Base-by-base conservation (phyloP, 1,284 basidiomycete species). In the Trichosporon coremiiforme region DNA sequence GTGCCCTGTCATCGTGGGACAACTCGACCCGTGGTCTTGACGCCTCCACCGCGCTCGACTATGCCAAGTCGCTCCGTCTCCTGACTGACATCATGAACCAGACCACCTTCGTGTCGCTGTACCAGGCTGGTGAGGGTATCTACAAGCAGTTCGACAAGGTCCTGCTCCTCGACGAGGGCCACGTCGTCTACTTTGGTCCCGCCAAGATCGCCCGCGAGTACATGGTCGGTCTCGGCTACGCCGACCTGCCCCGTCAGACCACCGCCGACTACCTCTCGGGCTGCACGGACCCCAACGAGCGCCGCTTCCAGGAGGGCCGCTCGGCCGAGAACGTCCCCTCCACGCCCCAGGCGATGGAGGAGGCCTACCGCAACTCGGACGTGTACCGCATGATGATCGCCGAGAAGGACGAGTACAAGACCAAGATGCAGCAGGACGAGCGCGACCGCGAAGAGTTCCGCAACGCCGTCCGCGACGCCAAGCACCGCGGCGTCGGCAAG, bases 241-340 rank as follows among this genome's bases (percentile, higher is more conserved):
- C 69, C 36, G 82, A 85, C 72, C 76, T 82, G 22, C 81, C 82
- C 53, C 80, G 82, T 71, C 83, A 84, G 75, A 87, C 87, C 22
- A 85, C 85, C 13, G 86, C 71, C 85, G 94, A 93, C 83, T 96
- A 92, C 83, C 87, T 93, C 31, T 92, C 88, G 4, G 81, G 80
- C 50, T 82, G 85, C 77, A 86, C 92, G 12, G 92, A 95, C 80
- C 87, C 89, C 2, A 93, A 94, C 78, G 92, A 95, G 85, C 90
- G 93, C 62, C 91, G 91, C 78, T 94, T 93, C 80, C 89, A 90
- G 1, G 86, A 89, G 4, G 92, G 90, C 13, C 87, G 87, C 50
- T 88, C 89, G 38, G 86, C 85, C 2, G 74, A 75, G 6, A 88
- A 90, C 74, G 90, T 91, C 0, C 93, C 94, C 0, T 88, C 88